Evolutionary conservation across 257 asterid genomes (phyloP).

Genomic region (Solanum verrucosum): DNA sequence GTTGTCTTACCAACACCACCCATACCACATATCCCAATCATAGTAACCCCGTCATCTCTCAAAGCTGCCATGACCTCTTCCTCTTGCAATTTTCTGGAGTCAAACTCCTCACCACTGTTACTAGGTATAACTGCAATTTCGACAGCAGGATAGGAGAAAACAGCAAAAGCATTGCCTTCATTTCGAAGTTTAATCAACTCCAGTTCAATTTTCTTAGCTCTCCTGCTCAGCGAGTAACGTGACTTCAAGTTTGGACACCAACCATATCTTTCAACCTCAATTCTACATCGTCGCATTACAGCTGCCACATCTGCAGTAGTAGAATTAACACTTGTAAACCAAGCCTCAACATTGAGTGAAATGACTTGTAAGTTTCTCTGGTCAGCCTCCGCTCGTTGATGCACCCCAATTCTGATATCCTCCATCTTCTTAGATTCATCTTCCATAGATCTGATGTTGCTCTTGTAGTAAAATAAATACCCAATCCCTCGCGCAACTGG

Average conservation of each 20-base stretch:
- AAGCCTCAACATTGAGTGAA: background rate
- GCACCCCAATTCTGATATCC: background rate
- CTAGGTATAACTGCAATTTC: background rate
- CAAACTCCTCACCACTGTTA: background rate
- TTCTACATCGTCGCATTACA: too few relatives aligned
- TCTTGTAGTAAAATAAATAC: background rate
- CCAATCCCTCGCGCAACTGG: background rate
- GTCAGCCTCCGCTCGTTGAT: background rate
- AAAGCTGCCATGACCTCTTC: background rate
- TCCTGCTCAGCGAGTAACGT: background rate
- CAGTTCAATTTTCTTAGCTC: background rate
- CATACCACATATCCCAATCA: slow-evolving; percentile 9
- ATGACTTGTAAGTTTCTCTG: background rate
- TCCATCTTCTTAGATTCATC: background rate
- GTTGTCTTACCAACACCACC: background rate
- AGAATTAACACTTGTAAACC: background rate
- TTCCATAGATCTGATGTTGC: background rate
- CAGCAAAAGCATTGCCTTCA: background rate
- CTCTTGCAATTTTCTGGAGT: background rate
- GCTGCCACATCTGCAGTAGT: too few relatives aligned
- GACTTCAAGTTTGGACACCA: too few relatives aligned
- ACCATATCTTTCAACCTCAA: too few relatives aligned
- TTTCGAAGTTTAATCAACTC: background rate
- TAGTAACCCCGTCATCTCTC: background rate
- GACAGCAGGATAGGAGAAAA: background rate